Evolutionary conservation across 1,284 basidiomycete genomes (phyloP).

Genomic region (Cronartium ribicola): DNA sequence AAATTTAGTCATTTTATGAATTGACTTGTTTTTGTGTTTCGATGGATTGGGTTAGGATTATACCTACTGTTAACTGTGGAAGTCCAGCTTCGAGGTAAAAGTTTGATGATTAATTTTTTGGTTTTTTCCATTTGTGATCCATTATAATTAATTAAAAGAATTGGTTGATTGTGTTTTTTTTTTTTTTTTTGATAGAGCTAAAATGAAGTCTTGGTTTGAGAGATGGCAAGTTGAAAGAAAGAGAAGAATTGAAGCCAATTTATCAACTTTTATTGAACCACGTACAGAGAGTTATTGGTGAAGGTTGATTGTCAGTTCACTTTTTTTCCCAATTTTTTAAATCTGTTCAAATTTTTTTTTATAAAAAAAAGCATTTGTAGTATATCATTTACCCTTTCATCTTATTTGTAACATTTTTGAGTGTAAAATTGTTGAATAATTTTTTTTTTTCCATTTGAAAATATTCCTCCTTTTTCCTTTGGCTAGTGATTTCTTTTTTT

Average conservation of each 20-base stretch:
- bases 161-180: neutral
- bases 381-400: no score
- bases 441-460: no score
- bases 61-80: constrained; percentile 35
- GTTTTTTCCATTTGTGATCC: neutral
- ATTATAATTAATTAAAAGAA: neutral
- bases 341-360: no score
- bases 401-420: no score
- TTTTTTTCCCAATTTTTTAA: no score
- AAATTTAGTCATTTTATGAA: constrained; percentile 37
- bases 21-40: constrained; percentile 39
- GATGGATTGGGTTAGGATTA: constrained; percentile 32
- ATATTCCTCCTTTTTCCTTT: no score
- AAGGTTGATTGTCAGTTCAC: neutral
- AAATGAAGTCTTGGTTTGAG: constrained; percentile 33
- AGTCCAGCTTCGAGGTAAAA: constrained; percentile 22
- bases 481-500: no score
- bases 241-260: constrained; percentile 4
- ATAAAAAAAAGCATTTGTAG: no score
- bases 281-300: neutral
- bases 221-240: constrained; percentile 26
- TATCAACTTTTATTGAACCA: constrained; percentile 1
- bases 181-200: constrained; percentile 3
- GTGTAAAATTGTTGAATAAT: no score
- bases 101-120: neutral